Evolutionary conservation across 2,329 filamentous ascomycete genomes (phyloP), one percentile per base, ranked within the genome.

Genomic region (Plectosphaerella cucumerina): DNA sequence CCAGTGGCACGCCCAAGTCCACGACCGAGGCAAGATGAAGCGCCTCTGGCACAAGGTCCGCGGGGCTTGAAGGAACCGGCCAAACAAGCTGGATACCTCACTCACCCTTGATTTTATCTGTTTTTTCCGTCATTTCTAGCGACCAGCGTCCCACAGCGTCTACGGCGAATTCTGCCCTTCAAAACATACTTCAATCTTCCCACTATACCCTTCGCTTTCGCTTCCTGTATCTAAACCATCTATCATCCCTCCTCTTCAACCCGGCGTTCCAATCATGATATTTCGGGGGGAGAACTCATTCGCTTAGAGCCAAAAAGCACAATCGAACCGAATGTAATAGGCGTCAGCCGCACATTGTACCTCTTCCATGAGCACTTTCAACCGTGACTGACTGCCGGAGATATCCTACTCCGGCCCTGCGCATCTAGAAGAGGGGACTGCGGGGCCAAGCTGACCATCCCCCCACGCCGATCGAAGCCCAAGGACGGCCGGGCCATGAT

Each of bases 31-130:
- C 5, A 73, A 82, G 3, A 76, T 86, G 61, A 85, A 81, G 69
- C 76, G 82, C 48, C 73, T 87, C 50, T 87, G 84, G 83, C 82
- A 86, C 55, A 76, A 75, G 53, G 79, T 86, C 37, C 72, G 77
- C 50, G 74, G 79, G 51, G 62, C 67, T n/a, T 42, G 17, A 20
- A 20, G 17, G 39, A 42, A 3, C 26, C 3, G 12, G 26, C 4
- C 26, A 11, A 9, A 31, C 9, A 31, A 31, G 9, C 39, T 21
- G 15, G 39, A 11, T 6, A 6, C 10, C 8, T 17, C 18, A 18
- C 6, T 42, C 2, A 20, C 17, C 9, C 20, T 5, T 42, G n/a
- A 42, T 18, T n/a, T 18, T 42, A 12, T 42, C n/a, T 42, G 15
- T 18, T 20, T 18, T 42, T 18, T 18, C 39, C 39, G 10, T 18